Conservation (phyloP, 257 asterid species). For the Linaria vulgaris region DNA sequence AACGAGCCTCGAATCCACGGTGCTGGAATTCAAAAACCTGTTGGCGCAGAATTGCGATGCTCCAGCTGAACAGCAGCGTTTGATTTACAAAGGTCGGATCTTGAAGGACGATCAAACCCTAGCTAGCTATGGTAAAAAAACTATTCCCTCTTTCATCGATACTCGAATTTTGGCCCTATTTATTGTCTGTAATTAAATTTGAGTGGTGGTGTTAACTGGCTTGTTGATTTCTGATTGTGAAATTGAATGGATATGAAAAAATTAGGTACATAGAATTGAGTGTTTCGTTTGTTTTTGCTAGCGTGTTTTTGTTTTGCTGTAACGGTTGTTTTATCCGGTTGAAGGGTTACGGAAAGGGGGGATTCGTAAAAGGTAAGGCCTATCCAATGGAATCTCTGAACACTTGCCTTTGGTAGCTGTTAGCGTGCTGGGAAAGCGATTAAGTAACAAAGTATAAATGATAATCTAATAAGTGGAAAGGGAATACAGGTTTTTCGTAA, state of each 20-base stretch:
- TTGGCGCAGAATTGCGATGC: slow-evolving; percentile 56
- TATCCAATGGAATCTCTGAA: too few species aligned
- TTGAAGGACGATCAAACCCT: slow-evolving; percentile 63
- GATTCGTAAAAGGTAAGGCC: too few species aligned
- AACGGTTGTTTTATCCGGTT: too few species aligned
- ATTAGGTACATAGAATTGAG: too few species aligned
- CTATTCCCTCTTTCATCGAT: too few species aligned
- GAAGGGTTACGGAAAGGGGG: too few species aligned
- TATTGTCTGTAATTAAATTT: neutral
- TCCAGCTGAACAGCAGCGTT: slow-evolving; percentile 56
- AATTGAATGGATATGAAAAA: too few species aligned
- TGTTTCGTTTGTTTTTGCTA: too few species aligned
- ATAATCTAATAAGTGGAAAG: neutral
- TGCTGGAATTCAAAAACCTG: slow-evolving; percentile 48
- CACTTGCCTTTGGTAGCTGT: too few species aligned
- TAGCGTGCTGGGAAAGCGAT: neutral
- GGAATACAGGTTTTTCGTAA: neutral
- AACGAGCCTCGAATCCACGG: slow-evolving; percentile 51
- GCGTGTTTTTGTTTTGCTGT: too few species aligned
- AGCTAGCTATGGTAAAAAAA: slow-evolving; percentile 52
- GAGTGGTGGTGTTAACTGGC: neutral
- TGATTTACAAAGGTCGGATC: slow-evolving; percentile 66
- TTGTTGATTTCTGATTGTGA: too few species aligned
- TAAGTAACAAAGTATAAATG: neutral
- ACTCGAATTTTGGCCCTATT: neutral